Evolutionary conservation across 225 moss, liverwort and hornwort genomes (phyloP), one percentile per base, ranked within the genome.

Genomic region (Pseudisothecium myosuroides): DNA sequence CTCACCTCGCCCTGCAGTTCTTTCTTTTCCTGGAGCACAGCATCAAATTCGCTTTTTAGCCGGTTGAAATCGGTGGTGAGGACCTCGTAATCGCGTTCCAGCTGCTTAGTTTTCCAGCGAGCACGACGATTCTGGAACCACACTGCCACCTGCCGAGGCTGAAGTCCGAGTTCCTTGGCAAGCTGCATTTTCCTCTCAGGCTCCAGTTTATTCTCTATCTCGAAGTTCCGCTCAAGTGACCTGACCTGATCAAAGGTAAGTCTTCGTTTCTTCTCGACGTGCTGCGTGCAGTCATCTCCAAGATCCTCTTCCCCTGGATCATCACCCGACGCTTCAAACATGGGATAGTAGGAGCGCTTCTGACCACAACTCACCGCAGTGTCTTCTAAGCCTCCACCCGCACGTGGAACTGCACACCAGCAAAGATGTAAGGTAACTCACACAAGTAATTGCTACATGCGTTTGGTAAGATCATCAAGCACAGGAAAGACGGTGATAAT

Each of bases 61-160:
- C 91, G 87, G 80, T 99, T 96, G 87, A 95, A 97, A 83, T 99
- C 96, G 69, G 93, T 76, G 91, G 93, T 96, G 86, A 99, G 96
- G 72, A 96, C 92, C 82, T 99, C 98, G 84, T 94, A 99, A 90
- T 99, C 98, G 31, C 96, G 95, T 88, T 99, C 98, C 60, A 99
- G 86, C 92, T 99, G 97, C 89, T 99, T 99, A n/a, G 96, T 97
- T 90, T 99, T 99, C 97, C 98, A 97, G 84, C 98, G 96, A 23
- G 98, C 98, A 50, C 98, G 98, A 74, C 98, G 98, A 82, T 99
- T 99, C 89, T 99, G 98, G 89, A 99, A 99, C 98, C 98, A 99
- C 67, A 99, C 98, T 52, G 98, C 98, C 11, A 99, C 98, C 89
- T 99, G 98, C 67, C 98, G 95, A 72, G 98, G 97, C 96, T 97